Conservation (phyloP, 331 rosid species). For the Pyracantha coccinea region DNA sequence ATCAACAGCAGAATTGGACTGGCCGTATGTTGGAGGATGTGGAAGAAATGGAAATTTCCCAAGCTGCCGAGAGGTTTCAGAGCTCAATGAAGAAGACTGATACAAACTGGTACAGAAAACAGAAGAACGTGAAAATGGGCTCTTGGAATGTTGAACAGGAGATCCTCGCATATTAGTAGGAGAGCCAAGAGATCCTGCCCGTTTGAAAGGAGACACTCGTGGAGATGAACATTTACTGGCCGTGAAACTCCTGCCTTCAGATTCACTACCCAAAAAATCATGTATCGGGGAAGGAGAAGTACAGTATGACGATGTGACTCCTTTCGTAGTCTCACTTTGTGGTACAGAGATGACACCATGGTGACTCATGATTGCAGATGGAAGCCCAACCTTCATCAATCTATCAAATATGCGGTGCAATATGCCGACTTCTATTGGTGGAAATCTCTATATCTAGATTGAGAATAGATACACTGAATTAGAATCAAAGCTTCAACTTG, state of each 20-base stretch:
- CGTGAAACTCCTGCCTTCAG: conserved; percentile 17
- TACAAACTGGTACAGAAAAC: conserved; percentile 38
- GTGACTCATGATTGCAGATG: conserved; percentile 17
- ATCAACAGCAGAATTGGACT: conserved; percentile 17
- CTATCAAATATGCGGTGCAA: background rate
- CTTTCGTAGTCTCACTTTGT: conserved; percentile 16
- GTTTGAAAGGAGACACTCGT: conserved; percentile 24
- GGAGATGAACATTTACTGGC: conserved; percentile 18
- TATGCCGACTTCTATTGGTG: background rate
- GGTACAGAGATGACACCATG: conserved; percentile 6
- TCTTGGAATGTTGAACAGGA: conserved; percentile 11
- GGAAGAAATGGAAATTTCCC: conserved; percentile 42
- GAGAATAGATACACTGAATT: background rate
- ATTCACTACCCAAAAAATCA: conserved; percentile 19
- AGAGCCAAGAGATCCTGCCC: conserved; percentile 7
- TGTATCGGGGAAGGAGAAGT: conserved; percentile 6
- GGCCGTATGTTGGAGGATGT: conserved; percentile 24
- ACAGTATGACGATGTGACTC: conserved; percentile 12
- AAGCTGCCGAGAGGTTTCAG: conserved; percentile 30
- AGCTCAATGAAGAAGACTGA: conserved; percentile 31
- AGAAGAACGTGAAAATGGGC: conserved; percentile 30
- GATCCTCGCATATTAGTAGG: conserved; percentile 7
- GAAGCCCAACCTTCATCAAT: conserved; percentile 11
- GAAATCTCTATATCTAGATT: background rate
- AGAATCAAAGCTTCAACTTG: background rate